Percentiles rank a stretch among this genome's conserved stretches.
Evolutionary conservation across 495 filamentous ascomycete species (phyloP).

Genomic region (Talaromyces ruber): DNA sequence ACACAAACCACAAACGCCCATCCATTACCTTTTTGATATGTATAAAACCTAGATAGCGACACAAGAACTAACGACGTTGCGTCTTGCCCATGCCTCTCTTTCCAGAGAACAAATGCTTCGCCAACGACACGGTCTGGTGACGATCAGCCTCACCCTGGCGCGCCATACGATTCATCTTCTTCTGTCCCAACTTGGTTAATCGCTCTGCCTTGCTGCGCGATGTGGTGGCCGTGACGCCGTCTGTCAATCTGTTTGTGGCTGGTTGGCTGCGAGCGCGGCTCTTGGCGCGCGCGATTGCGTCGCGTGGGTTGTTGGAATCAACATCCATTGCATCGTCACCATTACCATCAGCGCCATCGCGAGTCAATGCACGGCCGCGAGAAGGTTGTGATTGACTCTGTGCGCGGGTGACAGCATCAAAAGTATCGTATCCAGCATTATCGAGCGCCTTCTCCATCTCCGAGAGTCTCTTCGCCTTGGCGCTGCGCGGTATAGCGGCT

Average conservation of each 20-base stretch:
- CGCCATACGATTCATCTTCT: constrained; percentile 98
- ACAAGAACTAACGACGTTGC: constrained; percentile 40
- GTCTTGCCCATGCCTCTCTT: constrained; percentile 54
- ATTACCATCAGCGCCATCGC: constrained; percentile 40
- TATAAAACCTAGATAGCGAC: not conserved
- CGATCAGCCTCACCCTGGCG: constrained; percentile 93
- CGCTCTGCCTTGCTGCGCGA: constrained; percentile 73
- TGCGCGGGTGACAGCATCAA: constrained; percentile 61
- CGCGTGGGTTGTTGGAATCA: constrained; percentile 47
- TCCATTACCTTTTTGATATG: not conserved
- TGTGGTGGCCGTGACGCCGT: constrained; percentile 49
- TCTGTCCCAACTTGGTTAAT: constrained; percentile 79
- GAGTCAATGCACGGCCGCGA: constrained; percentile 51
- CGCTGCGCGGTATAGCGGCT: constrained; percentile 74
- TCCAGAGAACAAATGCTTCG: constrained; percentile 74
- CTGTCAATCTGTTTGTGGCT: constrained; percentile 69
- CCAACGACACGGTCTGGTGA: constrained; percentile 70
- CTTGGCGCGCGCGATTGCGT: constrained; percentile 62
- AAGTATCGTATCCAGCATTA: constrained; percentile 74
- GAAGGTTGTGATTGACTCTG: constrained; percentile 48
- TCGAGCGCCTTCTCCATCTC: constrained; percentile 80
- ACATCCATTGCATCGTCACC: constrained; percentile 82
- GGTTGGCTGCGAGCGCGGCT: constrained; percentile 70
- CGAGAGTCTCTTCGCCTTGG: constrained; percentile 65
- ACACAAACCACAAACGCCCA: not conserved